Evolutionary conservation across 768 basidiomycete species (phyloP).

Genomic region (Pholiota conissans): DNA sequence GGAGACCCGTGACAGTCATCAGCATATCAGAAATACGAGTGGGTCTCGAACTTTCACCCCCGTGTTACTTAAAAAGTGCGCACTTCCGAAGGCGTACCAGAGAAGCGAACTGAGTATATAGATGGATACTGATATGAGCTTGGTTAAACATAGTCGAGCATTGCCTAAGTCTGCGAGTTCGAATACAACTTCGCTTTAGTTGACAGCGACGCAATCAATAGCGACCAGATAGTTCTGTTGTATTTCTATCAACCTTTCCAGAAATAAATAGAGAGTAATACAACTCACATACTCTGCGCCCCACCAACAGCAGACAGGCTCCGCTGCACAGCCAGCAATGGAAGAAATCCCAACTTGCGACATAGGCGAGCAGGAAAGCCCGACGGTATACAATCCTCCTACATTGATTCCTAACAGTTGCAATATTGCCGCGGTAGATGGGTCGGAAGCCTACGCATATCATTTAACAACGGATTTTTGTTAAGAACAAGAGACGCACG

Average conservation of each 20-base stretch:
- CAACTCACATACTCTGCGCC: not conserved
- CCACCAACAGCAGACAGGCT: not conserved
- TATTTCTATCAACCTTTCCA: not conserved
- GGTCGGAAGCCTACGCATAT: not conserved
- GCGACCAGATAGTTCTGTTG: not conserved
- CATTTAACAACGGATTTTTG: not conserved
- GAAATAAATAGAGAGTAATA: too few species aligned
- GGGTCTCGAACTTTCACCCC: too few species aligned
- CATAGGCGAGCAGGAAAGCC: not conserved
- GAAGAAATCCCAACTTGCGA: not conserved
- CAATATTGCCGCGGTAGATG: not conserved
- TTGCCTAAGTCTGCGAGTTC: too few species aligned
- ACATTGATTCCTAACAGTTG: not conserved
- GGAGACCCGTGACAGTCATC: too few species aligned
- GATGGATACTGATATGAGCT: too few species aligned
- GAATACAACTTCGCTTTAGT: not conserved
- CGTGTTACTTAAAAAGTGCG: too few species aligned
- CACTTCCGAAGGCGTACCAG: too few species aligned
- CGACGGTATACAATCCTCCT: not conserved
- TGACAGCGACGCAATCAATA: not conserved
- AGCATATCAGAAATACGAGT: too few species aligned
- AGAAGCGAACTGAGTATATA: too few species aligned
- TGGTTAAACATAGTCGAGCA: too few species aligned
- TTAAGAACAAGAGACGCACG: not conserved
- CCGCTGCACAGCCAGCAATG: not conserved